phyloP scores from a whole-genome alignment of 768 basidiomycete species.

The Mycena amicta region DNA sequence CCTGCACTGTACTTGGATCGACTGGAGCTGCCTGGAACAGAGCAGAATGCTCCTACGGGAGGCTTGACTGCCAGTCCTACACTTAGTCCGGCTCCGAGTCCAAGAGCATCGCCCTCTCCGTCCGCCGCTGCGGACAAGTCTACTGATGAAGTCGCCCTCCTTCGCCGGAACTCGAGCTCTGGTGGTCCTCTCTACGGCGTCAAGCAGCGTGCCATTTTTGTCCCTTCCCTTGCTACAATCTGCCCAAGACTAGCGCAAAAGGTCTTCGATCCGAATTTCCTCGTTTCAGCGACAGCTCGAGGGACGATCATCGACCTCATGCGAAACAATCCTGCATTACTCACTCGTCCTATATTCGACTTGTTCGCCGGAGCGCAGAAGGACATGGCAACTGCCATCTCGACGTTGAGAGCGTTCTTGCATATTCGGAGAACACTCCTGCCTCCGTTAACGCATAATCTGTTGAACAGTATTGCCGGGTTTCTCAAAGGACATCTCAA shows the following conservation, averaged over 20 bases:
- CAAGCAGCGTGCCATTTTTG: constrained; percentile 69
- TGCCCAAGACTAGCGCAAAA: constrained; percentile 58
- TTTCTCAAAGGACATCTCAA: constrained; percentile 52
- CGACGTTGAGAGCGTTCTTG: constrained; percentile 56
- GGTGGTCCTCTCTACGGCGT: constrained; percentile 45
- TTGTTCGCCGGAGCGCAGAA: constrained; percentile 53
- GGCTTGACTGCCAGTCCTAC: constrained; percentile 23
- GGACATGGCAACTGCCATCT: constrained; percentile 49
- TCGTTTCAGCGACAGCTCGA: constrained; percentile 59
- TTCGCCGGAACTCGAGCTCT: constrained; percentile 60
- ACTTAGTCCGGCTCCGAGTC: constrained; percentile 34
- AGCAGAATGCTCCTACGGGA: constrained; percentile 20
- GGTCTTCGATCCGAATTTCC: constrained; percentile 53
- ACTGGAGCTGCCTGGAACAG: constrained; percentile 37
- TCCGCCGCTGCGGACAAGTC: constrained; percentile 24
- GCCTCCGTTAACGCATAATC: constrained; percentile 62
- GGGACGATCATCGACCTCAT: constrained; percentile 63
- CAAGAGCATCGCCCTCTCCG: constrained; percentile 29
- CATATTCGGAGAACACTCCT: constrained; percentile 61
- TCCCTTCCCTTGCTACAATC: constrained; percentile 56
- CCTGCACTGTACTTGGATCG: constrained; percentile 60
- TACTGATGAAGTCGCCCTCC: constrained; percentile 37
- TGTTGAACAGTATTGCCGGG: constrained; percentile 73
- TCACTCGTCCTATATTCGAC: constrained; percentile 65
- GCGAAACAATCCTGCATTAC: constrained; percentile 73